Evolutionary conservation across 768 basidiomycete genomes (phyloP).

Genomic region (Psilocybe cyanescens): DNA sequence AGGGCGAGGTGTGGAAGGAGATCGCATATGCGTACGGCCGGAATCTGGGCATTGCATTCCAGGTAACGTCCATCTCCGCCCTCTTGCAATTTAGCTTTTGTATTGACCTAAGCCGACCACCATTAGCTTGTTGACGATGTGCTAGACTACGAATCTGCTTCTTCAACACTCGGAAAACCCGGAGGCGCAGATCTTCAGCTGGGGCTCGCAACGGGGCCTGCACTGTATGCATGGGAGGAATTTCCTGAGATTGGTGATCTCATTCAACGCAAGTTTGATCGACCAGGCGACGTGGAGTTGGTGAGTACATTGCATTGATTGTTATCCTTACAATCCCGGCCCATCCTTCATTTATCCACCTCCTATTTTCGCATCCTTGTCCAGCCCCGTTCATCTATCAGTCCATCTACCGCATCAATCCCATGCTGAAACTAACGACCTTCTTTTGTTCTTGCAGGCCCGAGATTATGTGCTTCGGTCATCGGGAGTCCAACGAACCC

Average conservation of each 20-base stretch:
- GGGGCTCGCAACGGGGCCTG: constrained; percentile 91
- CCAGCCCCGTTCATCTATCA: neutral
- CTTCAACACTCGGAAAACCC: constrained; percentile 85
- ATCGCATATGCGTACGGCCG: constrained; percentile 96
- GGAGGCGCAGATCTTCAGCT: constrained; percentile 83
- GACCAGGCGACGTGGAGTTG: constrained; percentile 84
- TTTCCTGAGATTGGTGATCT: constrained; percentile 87
- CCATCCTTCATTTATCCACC: neutral
- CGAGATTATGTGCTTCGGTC: constrained; percentile 74
- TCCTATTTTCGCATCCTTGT: neutral
- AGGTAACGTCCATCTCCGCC: constrained; percentile 52
- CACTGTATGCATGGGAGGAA: constrained; percentile 94
- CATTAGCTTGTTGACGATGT: constrained; percentile 92
- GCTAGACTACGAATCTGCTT: constrained; percentile 87
- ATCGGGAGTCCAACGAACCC: constrained; percentile 82
- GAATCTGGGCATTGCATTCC: constrained; percentile 94
- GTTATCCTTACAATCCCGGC: neutral
- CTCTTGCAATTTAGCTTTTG: neutral
- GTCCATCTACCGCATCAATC: constrained; percentile 3
- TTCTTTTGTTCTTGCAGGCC: constrained; percentile 51
- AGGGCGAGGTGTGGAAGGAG: constrained; percentile 90
- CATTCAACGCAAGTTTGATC: constrained; percentile 81
- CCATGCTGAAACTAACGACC: neutral
- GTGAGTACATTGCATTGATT: constrained; percentile 39
- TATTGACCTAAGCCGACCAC: neutral